Conservation (phyloP, 495 filamentous ascomycete species). For the Xylaria palmicola region DNA sequence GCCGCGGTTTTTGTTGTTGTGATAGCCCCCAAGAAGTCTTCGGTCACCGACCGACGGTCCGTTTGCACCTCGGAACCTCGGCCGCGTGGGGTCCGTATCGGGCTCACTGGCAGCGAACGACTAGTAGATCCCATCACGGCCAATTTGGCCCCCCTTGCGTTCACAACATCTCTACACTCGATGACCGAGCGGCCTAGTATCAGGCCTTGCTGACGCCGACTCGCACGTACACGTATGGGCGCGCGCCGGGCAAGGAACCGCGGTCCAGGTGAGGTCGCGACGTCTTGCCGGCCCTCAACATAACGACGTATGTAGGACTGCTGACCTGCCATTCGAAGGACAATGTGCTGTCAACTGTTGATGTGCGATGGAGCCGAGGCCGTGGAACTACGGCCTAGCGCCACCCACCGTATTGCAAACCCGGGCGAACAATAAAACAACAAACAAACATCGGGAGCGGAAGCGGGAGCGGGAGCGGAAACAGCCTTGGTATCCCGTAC, state of each 20-base stretch:
- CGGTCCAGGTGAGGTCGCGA: background rate
- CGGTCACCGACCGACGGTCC: slow-evolving; percentile 9
- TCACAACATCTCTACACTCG: background rate
- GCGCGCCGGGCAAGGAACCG: background rate
- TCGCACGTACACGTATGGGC: background rate
- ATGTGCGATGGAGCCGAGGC: background rate
- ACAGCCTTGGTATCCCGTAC: background rate
- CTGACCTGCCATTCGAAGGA: no score
- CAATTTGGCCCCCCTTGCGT: background rate
- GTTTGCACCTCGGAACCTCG: slow-evolving; percentile 1
- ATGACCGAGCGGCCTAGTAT: background rate
- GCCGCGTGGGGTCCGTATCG: slow-evolving; percentile 9
- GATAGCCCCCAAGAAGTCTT: slow-evolving; percentile 4
- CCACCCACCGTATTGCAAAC: background rate
- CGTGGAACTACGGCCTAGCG: background rate
- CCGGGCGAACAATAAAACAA: background rate
- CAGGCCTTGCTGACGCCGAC: slow-evolving; percentile 9
- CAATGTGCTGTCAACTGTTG: background rate
- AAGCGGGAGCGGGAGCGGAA: no score
- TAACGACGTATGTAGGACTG: background rate
- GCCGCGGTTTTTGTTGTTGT: background rate
- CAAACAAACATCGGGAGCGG: background rate
- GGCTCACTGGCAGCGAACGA: background rate
- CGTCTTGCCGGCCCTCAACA: background rate
- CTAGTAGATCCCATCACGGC: background rate